Base-by-base conservation (phyloP, 2,329 filamentous ascomycete genomes). In the Fusarium decemcellulare region DNA sequence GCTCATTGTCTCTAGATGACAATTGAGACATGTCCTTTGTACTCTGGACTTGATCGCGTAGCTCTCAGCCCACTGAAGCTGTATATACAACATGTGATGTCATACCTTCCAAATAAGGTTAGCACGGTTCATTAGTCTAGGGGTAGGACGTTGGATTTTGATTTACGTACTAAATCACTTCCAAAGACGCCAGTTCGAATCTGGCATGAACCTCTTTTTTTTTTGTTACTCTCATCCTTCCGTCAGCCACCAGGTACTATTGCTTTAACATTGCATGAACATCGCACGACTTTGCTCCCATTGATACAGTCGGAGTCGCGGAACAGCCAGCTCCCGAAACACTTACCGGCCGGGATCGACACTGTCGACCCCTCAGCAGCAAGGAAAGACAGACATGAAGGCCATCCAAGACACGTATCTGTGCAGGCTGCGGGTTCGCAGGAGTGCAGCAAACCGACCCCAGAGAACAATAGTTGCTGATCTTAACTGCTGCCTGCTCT, bases 391-490 rank as follows among this genome's bases (percentile, higher is more conserved):
- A 23, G 23, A 4, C 23, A 23, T 3, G 23, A 23, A 23, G 23
- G 23, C 6, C 32, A 34, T 34, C 9, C 12, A 9, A 34, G 32
- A 9, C 32, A 53, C 36, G 36, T 40, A 53, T 40, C 14, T 32
- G n/a, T 40, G 50, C 50, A 40, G 50, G 23, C 37, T 53, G 50
- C 50, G 36, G 36, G 50, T 53, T 53, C 50, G 50, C 50, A 53
- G 18, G 6, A 23, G 18, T 40, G 37, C 15, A 40, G 37, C 14
- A 40, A 40, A 40, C 37, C 14, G 34, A 37, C 15, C 14, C 14
- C 37, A 40, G 37, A 40, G 15, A 40, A 40, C 8, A 40, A 40
- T 40, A 40, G 12, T 40, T 18, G 37, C 14, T n/a, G 36, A 34
- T 39, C 48, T 52, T 52, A 37, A 37, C 16, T 14, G 15, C 23